These are phyloP conservation scores for Syzygium grande DNA, from an alignment of 345 rosid species.

Conservation along the genomic window DNA sequence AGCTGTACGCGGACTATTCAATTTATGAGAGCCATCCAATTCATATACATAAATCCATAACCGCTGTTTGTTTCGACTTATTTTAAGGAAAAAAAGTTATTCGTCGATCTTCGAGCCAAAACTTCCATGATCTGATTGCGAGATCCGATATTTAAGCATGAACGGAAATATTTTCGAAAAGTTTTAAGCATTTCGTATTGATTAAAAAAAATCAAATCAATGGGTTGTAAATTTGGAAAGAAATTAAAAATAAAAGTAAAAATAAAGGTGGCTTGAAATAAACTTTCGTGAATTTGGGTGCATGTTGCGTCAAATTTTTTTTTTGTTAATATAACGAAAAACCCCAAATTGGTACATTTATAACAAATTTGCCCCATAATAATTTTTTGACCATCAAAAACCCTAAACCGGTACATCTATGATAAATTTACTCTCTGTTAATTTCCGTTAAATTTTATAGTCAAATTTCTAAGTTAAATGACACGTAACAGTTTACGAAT, in stretches of 20 bases:
- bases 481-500: rapidly evolving
- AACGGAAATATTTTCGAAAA: neutral
- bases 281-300: too few species aligned
- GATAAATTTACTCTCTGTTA: neutral
- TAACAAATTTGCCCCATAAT: neutral
- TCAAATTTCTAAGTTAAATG: neutral
- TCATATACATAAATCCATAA: neutral
- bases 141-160: neutral
- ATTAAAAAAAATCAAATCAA: neutral
- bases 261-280: too few species aligned
- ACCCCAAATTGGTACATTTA: rapidly evolving
- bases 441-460: neutral
- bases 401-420: rapidly evolving
- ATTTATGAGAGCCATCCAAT: neutral
- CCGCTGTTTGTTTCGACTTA: neutral
- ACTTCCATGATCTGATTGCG: neutral
- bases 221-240: too few species aligned
- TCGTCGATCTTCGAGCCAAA: neutral
- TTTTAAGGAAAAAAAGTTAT: neutral
- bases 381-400: neutral
- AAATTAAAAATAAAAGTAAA: too few species aligned
- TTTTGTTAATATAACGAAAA: neutral
- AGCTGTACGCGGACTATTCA: neutral
- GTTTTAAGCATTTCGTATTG: neutral
- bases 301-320: too few species aligned